These are phyloP conservation scores for Boletus bicolor DNA, from an alignment of 768 basidiomycete genomes.

Conservation along the genomic window DNA sequence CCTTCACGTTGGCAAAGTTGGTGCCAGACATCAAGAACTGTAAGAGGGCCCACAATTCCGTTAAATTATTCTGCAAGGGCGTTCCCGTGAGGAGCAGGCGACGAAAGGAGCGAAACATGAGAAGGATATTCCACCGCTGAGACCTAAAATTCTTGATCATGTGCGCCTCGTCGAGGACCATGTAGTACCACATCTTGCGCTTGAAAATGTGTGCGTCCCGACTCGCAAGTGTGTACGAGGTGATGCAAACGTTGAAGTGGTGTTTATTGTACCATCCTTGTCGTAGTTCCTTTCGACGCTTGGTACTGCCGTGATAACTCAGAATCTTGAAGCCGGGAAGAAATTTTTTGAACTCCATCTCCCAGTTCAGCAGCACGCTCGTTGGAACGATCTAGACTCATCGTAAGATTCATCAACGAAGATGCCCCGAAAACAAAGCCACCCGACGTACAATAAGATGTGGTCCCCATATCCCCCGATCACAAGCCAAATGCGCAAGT, in stretches of 20 bases:
- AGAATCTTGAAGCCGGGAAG: conserved; percentile 83
- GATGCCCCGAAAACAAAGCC: background rate
- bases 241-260: conserved; percentile 92
- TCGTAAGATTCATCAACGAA: conserved; percentile 1
- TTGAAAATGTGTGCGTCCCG: conserved; percentile 90
- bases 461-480: conserved; percentile 88
- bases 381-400: conserved; percentile 73
- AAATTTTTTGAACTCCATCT: conserved; percentile 96
- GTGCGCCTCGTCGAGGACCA: conserved; percentile 94
- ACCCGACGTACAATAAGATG: conserved; percentile 68
- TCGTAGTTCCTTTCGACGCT: conserved; percentile 85
- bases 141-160: conserved; percentile 98
- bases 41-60: conserved; percentile 91
- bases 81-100: conserved; percentile 93
- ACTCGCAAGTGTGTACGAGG: conserved; percentile 90
- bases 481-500: conserved; percentile 88
- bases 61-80: conserved; percentile 93
- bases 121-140: conserved; percentile 87
- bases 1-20: conserved; percentile 86
- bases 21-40: conserved; percentile 92
- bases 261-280: conserved; percentile 89
- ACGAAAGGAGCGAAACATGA: conserved; percentile 84
- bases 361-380: conserved; percentile 93
- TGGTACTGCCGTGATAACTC: conserved; percentile 87
- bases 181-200: conserved; percentile 92